These are phyloP conservation scores for Cyberlindnera suaveolens DNA, from an alignment of 805 yeast species.

Conservation along the genomic window DNA sequence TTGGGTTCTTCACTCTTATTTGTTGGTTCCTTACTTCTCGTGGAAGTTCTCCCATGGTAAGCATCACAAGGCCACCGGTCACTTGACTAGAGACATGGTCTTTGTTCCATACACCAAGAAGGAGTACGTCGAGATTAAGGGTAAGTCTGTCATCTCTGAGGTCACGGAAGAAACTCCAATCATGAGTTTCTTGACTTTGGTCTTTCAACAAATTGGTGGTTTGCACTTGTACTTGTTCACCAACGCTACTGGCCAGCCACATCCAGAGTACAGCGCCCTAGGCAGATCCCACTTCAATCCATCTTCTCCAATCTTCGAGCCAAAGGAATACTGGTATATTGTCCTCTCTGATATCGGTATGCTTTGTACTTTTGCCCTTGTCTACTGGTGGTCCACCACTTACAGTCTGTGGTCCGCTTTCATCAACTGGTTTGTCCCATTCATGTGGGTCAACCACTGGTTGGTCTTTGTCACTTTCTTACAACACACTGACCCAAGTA, in stretches of 20 bases:
- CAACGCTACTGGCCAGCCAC: slow-evolving; percentile 53
- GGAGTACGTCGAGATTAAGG: slow-evolving; percentile 30
- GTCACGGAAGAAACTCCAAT: slow-evolving; percentile 52
- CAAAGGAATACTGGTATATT: slow-evolving; percentile 48
- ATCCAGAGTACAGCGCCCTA: slow-evolving; percentile 34
- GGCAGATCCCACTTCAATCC: slow-evolving; percentile 51
- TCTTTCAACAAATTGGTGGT: slow-evolving; percentile 54
- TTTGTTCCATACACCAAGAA: slow-evolving; percentile 50
- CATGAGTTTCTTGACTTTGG: slow-evolving; percentile 33
- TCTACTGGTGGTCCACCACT: slow-evolving; percentile 45
- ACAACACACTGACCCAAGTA: slow-evolving; percentile 54
- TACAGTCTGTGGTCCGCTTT: slow-evolving; percentile 45
- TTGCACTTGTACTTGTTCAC: slow-evolving; percentile 42
- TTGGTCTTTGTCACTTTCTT: slow-evolving; percentile 55
- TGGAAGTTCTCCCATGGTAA: slow-evolving; percentile 57
- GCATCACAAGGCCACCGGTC: slow-evolving; percentile 62
- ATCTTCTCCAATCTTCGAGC: slow-evolving; percentile 46
- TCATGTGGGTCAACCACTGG: slow-evolving; percentile 59
- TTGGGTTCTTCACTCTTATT: slow-evolving; percentile 54
- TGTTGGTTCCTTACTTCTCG: slow-evolving; percentile 54
- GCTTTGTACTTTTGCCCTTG: slow-evolving; percentile 34
- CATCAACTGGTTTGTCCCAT: slow-evolving; percentile 54
- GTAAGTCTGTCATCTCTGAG: slow-evolving; percentile 35
- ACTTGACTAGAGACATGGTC: slow-evolving; percentile 53
- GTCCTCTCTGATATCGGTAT: slow-evolving; percentile 53